Evolutionary conservation across 768 basidiomycete genomes (phyloP), one percentile per base, ranked within the genome.

Genomic region (Lentinula sp.): DNA sequence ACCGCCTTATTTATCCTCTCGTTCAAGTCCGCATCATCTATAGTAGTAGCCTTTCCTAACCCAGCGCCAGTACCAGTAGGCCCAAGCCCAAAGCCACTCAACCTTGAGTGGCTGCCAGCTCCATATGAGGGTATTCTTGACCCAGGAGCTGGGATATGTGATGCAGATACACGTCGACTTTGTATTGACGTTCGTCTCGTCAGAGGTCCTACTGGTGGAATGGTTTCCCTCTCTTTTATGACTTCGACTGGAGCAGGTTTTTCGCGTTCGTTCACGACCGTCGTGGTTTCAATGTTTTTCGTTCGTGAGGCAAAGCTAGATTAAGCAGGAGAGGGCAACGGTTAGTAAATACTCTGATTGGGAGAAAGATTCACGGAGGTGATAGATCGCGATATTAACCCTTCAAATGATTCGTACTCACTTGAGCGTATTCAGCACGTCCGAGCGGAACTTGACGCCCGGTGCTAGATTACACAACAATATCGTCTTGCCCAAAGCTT

Each of bases 371-470:
- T 11, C 21, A 39, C 5, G 8, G 40, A 34, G 23, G 23, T 23
- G 23, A 23, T 23, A 28, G 28, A 28, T 28, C 28, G 28, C 28
- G 3, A 28, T 28, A 23, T 23, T 2, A 28, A 28, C 3, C 28
- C 28, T 28, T 28, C 28, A 28, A 32, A 13, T 7, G 6, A 52
- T 31, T 11, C 37, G 61, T 13, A 74, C 80, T 53, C 66, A 92
- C 92, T 94, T 93, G n/a, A 96, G 78, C 4, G 94, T 95, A 70
- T 95, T 93, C 15, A 95, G 76, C 6, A 93, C 94, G 73, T 95
- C 93, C 70, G 91, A 86, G 57, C 90, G 78, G 65, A 93, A 93
- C 70, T 86, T 93, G 42, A 74, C 74, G 1, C 91, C 91, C n/a
- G 94, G 93, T 11, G 94, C 91, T 6, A 96, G 75, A 66, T 94